Conservation (phyloP, 257 asterid species). For the Oldenlandia corymbosa region DNA sequence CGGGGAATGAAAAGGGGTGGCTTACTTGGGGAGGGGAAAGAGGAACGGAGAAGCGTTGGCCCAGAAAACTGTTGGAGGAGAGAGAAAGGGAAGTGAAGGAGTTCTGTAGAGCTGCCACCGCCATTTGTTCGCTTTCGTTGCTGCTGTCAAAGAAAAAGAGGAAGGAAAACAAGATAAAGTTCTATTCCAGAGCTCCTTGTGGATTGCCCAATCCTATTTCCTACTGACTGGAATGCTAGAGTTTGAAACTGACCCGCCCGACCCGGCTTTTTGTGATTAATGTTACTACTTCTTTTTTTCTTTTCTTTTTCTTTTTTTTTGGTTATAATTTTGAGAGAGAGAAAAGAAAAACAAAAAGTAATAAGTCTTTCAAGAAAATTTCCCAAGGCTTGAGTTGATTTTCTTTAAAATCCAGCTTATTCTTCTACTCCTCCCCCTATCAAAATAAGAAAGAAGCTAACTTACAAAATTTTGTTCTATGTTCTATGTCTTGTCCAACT, state of each 20-base stretch:
- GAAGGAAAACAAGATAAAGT: constrained; percentile 11
- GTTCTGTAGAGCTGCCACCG: constrained; percentile 67
- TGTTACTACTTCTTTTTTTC: too few species aligned
- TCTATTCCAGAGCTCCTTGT: neutral
- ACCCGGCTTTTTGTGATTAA: neutral
- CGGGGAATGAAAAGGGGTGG: neutral
- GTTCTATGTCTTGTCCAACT: too few species aligned
- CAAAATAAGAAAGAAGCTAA: too few species aligned
- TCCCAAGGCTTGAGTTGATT: too few species aligned
- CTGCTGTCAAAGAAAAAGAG: neutral
- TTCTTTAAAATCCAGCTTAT: too few species aligned
- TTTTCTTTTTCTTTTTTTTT: too few species aligned
- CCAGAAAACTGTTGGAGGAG: constrained; percentile 61
- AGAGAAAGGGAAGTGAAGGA: constrained; percentile 62
- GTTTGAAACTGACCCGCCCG: constrained; percentile 7
- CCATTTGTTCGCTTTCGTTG: constrained; percentile 22
- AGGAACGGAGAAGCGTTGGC: constrained; percentile 57
- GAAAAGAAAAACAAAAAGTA: too few species aligned
- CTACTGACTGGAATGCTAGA: neutral
- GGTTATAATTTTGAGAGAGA: too few species aligned
- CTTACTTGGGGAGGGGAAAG: constrained; percentile 47
- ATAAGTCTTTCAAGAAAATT: too few species aligned
- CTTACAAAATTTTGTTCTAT: too few species aligned
- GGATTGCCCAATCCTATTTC: constrained; percentile 2
- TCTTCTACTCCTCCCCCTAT: too few species aligned